Evolutionary conservation across 2,329 filamentous ascomycete genomes (phyloP).

Genomic region (Ophiosphaerella korrae): DNA sequence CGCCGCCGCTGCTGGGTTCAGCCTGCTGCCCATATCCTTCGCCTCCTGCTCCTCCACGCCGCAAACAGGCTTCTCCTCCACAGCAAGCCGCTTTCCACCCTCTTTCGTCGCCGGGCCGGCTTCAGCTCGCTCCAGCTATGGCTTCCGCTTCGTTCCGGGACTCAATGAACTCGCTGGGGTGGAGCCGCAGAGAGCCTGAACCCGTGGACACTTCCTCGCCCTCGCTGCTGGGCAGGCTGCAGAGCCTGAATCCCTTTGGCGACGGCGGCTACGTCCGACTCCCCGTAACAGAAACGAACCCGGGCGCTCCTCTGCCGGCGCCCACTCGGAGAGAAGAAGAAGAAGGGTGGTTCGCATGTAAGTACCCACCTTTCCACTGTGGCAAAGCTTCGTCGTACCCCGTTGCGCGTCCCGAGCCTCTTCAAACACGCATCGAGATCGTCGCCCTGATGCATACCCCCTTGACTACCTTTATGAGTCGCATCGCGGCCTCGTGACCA

Average conservation of each 20-base stretch:
- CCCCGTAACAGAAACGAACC: constrained; percentile 74
- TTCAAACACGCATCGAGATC: constrained; percentile 12
- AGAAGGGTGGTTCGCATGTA: constrained; percentile 93
- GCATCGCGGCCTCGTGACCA: constrained; percentile 32
- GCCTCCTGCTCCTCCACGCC: constrained; percentile 43
- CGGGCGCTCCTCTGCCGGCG: constrained; percentile 85
- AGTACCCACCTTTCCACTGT: constrained; percentile 57
- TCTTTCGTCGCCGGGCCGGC: background rate
- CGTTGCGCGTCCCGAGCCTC: constrained; percentile 10
- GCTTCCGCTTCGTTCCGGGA: constrained; percentile 88
- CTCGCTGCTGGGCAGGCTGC: constrained; percentile 78
- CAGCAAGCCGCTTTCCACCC: constrained; percentile 5
- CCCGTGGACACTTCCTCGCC: constrained; percentile 75
- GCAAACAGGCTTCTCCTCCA: constrained; percentile 19
- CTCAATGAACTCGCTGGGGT: constrained; percentile 92
- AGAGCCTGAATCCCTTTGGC: constrained; percentile 86
- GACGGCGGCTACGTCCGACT: constrained; percentile 87
- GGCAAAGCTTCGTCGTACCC: constrained; percentile 15
- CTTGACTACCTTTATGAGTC: constrained; percentile 14
- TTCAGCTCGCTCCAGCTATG: constrained; percentile 58
- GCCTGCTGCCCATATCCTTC: constrained; percentile 30
- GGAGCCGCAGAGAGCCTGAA: constrained; percentile 83
- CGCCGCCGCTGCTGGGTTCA: constrained; percentile 10
- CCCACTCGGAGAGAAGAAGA: constrained; percentile 88
- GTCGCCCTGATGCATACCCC: constrained; percentile 10